Conservation (phyloP, 345 rosid species). For the Gossypium turneri region DNA sequence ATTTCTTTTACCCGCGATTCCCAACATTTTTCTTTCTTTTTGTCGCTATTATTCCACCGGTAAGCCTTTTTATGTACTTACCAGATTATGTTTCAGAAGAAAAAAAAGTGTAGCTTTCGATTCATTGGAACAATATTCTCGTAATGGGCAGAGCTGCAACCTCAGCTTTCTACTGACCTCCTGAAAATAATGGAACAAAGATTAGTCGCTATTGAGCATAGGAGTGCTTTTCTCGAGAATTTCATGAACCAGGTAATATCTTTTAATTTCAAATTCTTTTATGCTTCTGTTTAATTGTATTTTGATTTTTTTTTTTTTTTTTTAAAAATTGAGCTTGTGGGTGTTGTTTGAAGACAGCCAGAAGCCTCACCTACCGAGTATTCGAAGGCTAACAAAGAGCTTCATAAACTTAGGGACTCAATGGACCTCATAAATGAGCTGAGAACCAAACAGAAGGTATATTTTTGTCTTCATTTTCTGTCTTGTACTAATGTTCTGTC, state of each 20-base stretch:
- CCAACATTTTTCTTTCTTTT: constrained; percentile 11
- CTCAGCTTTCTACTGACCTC: constrained; percentile 61
- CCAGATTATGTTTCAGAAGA: not conserved
- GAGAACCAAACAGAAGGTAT: constrained; percentile 77
- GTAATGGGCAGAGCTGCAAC: constrained; percentile 40
- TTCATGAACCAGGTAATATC: constrained; percentile 55
- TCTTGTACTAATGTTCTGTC: not conserved
- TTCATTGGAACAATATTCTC: not conserved
- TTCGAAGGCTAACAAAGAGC: constrained; percentile 81
- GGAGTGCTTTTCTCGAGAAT: constrained; percentile 52
- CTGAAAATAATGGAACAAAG: constrained; percentile 78
- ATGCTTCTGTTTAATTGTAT: constrained; percentile 1
- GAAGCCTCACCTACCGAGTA: constrained; percentile 75
- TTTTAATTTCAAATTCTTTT: not conserved
- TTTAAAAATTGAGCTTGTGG: constrained; percentile 12
- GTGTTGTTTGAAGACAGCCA: constrained; percentile 75
- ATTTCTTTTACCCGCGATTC: constrained; percentile 20
- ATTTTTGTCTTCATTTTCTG: not conserved
- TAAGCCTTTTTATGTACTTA: constrained; percentile 8
- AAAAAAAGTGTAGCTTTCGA: not conserved
- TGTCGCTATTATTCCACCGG: constrained; percentile 47
- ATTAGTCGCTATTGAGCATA: constrained; percentile 59
- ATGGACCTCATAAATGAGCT: constrained; percentile 65
- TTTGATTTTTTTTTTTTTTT: not conserved
- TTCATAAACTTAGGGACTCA: constrained; percentile 67